Evolutionary conservation across 1,284 basidiomycete species (phyloP), one percentile per base, ranked within the genome.

Genomic region (Leccinum fallax): DNA sequence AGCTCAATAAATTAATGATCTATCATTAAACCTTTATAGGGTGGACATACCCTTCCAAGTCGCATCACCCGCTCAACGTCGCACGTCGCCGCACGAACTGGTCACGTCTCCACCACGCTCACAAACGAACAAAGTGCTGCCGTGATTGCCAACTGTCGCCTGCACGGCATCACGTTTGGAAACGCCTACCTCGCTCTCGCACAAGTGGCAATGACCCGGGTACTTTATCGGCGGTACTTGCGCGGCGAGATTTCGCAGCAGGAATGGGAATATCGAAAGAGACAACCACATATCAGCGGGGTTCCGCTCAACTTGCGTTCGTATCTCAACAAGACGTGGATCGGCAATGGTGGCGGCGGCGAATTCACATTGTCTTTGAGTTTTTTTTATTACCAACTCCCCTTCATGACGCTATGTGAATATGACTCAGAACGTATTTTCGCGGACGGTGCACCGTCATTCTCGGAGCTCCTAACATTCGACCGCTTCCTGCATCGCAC

Each of bases 11-110:
- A 32, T 38, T 38, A 34, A 56, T 53, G 30, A n/a, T 19, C 15
- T 6, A 5, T 54, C 21, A 46, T 36, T 28, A 32, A n/a, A 55
- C 15, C 48, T 7, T 24, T 28, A 13, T 66, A 87, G 86, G 85
- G 85, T 6, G 85, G 85, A 1, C 84, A 87, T 61, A 83, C 82
- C 0, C 75, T 88, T 10, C 85, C 85, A 0, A 71, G 80, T 60
- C 76, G 69, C 19, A 64, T 78, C 28, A 78, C 77, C 1, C 68
- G 69, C 26, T 63, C 69, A 4, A 82, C 81, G 0, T 65, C 69
- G 7, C 67, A 70, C 57, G 77, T 73, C 0, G 79, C 80, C 5
- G 77, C 83, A 9, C 67, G 64, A 30, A 77, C 79, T 43, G 73
- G 71, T 21, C 34, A 53, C 11, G 57, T 73, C 4, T 59, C 60